Conservation (phyloP, 2,329 filamentous ascomycete genomes). For the Nigrospora osmanthi region DNA sequence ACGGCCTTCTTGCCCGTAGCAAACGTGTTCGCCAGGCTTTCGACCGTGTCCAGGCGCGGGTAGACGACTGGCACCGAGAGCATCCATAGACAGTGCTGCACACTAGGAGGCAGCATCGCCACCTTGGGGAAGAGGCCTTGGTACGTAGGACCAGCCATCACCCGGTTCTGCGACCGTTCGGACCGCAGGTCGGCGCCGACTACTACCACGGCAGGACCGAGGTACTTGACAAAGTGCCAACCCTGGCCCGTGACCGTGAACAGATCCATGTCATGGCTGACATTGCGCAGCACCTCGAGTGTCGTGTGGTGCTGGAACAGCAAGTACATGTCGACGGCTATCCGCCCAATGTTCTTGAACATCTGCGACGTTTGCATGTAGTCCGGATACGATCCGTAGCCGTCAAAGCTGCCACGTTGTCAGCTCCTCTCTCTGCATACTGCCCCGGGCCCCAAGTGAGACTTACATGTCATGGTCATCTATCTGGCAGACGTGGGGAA, state of each 20-base stretch:
- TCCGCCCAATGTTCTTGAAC: constrained; percentile 95
- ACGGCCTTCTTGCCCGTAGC: constrained; percentile 94
- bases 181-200: constrained; percentile 88
- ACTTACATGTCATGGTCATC: constrained; percentile 98
- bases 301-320: constrained; percentile 98
- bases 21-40: constrained; percentile 84
- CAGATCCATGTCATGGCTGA: constrained; percentile 79
- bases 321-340: constrained; percentile 96
- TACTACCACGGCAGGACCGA: constrained; percentile 84
- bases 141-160: constrained; percentile 93
- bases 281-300: constrained; percentile 82
- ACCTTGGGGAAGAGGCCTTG: constrained; percentile 96
- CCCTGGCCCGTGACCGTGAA: constrained; percentile 96
- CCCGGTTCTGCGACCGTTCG: constrained; percentile 81
- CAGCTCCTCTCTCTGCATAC: neutral
- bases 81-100: constrained; percentile 98
- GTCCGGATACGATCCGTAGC: constrained; percentile 92
- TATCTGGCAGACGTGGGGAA: constrained; percentile 85
- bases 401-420: constrained; percentile 65
- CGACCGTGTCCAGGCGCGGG: constrained; percentile 82
- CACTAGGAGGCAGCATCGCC: constrained; percentile 78
- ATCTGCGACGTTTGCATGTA: constrained; percentile 98
- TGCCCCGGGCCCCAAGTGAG: neutral
- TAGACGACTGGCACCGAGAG: constrained; percentile 86
- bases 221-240: constrained; percentile 97